Conservation (phyloP, 495 filamentous ascomycete genomes). For the Coniosporium apollinis region DNA sequence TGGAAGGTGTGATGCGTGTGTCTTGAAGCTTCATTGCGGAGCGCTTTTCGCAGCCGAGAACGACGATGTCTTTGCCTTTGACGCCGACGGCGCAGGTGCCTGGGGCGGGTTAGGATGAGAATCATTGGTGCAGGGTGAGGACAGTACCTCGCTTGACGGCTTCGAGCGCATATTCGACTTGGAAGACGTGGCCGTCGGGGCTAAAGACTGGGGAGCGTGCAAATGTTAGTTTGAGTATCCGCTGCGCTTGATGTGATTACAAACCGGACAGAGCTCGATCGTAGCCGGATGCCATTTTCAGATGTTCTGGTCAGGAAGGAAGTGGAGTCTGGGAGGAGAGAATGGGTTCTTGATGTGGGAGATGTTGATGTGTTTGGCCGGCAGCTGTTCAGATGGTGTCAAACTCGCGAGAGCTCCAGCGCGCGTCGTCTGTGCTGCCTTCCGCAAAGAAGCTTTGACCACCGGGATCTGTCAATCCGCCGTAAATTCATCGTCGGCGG, state of each 20-base stretch:
- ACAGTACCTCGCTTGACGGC: slow-evolving; percentile 84
- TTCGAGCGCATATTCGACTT: slow-evolving; percentile 98
- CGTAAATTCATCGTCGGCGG: no score
- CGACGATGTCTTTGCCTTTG: slow-evolving; percentile 86
- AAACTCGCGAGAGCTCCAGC: no score
- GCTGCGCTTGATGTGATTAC: not conserved
- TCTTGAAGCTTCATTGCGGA: slow-evolving; percentile 99
- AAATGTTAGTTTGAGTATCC: slow-evolving; percentile 3
- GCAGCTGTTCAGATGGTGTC: no score
- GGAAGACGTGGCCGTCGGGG: slow-evolving; percentile 98
- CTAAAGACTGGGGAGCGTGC: slow-evolving; percentile 28
- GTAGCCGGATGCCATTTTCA: slow-evolving; percentile 25
- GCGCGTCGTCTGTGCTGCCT: no score
- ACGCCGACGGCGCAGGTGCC: slow-evolving; percentile 97
- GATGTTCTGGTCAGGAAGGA: not conserved
- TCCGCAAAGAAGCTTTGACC: no score
- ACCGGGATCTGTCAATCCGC: no score
- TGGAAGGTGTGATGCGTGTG: slow-evolving; percentile 95
- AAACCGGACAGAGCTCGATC: slow-evolving; percentile 26
- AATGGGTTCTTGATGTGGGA: no score
- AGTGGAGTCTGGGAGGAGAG: no score
- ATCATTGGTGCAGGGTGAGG: not conserved
- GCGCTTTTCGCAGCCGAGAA: slow-evolving; percentile 94
- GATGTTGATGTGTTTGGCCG: no score
- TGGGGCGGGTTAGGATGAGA: slow-evolving; percentile 20